Base-by-base conservation (phyloP, 176 grass and related monocot genomes). In the Oryza glaberrima region DNA sequence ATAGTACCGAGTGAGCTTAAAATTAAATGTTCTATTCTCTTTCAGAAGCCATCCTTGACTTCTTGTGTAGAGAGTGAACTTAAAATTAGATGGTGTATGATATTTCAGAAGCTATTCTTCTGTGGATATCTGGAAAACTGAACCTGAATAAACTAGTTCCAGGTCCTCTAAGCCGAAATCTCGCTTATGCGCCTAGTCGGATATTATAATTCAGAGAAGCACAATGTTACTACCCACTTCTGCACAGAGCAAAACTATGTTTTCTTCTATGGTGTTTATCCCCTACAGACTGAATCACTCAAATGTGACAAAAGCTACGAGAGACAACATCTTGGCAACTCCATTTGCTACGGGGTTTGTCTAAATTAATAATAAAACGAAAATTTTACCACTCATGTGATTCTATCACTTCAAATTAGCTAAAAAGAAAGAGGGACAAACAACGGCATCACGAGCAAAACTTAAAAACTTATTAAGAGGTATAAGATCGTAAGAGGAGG, bases 401-500 rank as follows among this genome's bases (percentile, higher is more conserved):
- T 63, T 9, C 58, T 0, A 80, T 16, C 41, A 65, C 20, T 81
- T 63, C 69, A 89, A 70, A 71, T 77, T 51, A 77, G 12, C 41
- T 35, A 77, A 70, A 32, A 49, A 65, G 48, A 4, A 56, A 63
- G 38, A 70, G 11, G 36, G 12, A 2, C 13, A 4, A 3, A 3
- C 13, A 4, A 3, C 2, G 19, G 38, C 19, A 40, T 76, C 4
- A 38, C 64, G 40, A 85, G 17, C 34, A 7, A 10, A 35, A 76
- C 28, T 10, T 58, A 85, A 85, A 28, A 28, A 28, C 28, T 28
- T 28, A 28, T 28, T 28, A 28, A 28, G 28, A 9, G 41, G 9
- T 3, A 5, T 38, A 63, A 69, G 46, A 35, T 35, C 34, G 32
- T 4, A 14, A 6, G 44, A 11, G 79, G 20, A 20, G 1, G 11